These are phyloP conservation scores for Solanum dulcamara DNA, from an alignment of 257 asterid genomes.

Conservation along the genomic window DNA sequence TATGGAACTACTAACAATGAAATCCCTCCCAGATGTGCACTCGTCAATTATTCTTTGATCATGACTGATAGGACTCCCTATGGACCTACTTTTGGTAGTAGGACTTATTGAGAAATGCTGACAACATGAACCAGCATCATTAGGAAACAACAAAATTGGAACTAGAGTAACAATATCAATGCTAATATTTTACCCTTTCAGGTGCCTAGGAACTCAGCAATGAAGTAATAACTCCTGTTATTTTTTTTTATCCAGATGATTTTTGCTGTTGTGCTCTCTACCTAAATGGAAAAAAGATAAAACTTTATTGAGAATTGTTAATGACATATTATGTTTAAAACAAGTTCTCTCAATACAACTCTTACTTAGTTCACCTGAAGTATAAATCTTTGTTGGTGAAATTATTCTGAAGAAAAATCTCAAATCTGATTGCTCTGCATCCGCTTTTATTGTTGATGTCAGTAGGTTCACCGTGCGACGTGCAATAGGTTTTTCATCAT, in stretches of 20 bases:
- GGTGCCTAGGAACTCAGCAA: constrained; percentile 55
- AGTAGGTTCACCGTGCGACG: constrained; percentile 65
- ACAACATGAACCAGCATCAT: constrained; percentile 10
- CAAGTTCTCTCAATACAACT: not conserved
- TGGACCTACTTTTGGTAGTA: constrained; percentile 34
- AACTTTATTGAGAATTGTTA: not conserved
- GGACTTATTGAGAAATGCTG: constrained; percentile 42
- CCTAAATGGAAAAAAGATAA: constrained; percentile 32
- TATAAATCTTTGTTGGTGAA: constrained; percentile 71
- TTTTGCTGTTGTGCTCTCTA: constrained; percentile 63
- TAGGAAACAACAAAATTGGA: not conserved
- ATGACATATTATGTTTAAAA: not conserved
- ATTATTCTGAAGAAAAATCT: constrained; percentile 85
- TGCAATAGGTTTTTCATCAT: constrained; percentile 62
- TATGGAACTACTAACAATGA: constrained; percentile 31
- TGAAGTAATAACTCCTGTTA: constrained; percentile 74
- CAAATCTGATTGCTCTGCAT: constrained; percentile 65
- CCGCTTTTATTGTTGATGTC: constrained; percentile 72
- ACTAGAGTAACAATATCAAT: not conserved
- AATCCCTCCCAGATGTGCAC: constrained; percentile 29
- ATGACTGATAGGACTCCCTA: constrained; percentile 34
- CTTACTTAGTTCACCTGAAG: constrained; percentile 44
- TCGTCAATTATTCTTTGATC: constrained; percentile 29
- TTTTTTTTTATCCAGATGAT: constrained; percentile 83
- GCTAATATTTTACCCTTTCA: constrained; percentile 42